These are phyloP conservation scores for Aegilops sharonensis DNA, from an alignment of 176 grass and related monocot species.

Conservation along the genomic window DNA sequence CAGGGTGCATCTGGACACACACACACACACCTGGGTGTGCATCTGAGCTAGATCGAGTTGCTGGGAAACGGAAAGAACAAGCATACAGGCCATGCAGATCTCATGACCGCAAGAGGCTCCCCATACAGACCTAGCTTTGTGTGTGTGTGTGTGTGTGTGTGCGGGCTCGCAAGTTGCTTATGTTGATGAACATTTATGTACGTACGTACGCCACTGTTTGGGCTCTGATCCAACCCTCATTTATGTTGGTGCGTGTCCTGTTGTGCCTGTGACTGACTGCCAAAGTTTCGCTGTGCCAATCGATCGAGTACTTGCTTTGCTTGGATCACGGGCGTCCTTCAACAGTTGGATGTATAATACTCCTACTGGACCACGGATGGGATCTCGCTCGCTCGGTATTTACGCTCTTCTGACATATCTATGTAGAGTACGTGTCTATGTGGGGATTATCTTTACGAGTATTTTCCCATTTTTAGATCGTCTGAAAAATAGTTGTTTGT, in stretches of 20 bases:
- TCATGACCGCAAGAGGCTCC: not conserved
- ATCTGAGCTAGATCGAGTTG: not conserved
- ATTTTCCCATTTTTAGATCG: not conserved
- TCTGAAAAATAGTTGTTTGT: no score
- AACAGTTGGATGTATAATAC: not conserved
- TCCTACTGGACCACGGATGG: not conserved
- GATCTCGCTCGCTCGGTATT: not conserved
- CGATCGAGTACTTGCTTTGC: conserved; percentile 1
- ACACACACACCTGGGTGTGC: not conserved
- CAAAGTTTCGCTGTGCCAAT: not conserved
- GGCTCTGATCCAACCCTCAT: not conserved
- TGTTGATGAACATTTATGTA: not conserved
- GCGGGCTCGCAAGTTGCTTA: not conserved
- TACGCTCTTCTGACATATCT: not conserved
- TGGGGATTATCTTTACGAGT: not conserved
- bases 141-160: not conserved
- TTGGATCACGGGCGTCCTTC: conserved; percentile 3
- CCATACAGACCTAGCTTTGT: not conserved
- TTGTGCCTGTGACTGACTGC: not conserved
- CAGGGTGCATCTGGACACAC: not conserved
- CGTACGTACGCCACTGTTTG: not conserved
- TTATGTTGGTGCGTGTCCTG: not conserved
- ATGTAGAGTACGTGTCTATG: not conserved
- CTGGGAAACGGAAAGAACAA: conserved; percentile 8
- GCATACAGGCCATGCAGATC: conserved; percentile 3